Evolutionary conservation across 2,329 filamentous ascomycete genomes (phyloP).

Genomic region (Stylonectria norvegica): DNA sequence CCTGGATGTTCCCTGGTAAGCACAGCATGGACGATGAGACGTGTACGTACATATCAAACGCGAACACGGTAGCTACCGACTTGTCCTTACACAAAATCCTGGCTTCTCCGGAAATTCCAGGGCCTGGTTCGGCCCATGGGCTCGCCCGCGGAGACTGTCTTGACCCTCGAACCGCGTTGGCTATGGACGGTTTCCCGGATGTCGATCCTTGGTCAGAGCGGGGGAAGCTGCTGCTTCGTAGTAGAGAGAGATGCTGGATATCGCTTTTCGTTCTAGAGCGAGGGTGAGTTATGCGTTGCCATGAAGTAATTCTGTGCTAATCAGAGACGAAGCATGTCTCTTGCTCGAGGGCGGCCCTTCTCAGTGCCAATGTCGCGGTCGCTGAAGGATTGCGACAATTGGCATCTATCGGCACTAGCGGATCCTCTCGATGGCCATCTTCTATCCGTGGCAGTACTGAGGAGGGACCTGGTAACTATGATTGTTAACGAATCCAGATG

Average conservation of each 20-base stretch:
- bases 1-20: slow-evolving; percentile 68
- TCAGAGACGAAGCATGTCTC: slow-evolving; percentile 50
- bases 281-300: slow-evolving; percentile 42
- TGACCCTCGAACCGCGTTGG: slow-evolving; percentile 61
- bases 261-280: slow-evolving; percentile 69
- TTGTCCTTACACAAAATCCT: slow-evolving; percentile 68
- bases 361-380: slow-evolving; percentile 64
- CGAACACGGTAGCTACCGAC: slow-evolving; percentile 66
- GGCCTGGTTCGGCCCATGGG: slow-evolving; percentile 40
- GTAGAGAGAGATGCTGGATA: slow-evolving; percentile 67
- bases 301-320: not conserved
- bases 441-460: slow-evolving; percentile 66
- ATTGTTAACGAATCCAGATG: too few relatives aligned
- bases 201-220: slow-evolving; percentile 58
- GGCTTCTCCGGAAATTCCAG: slow-evolving; percentile 49
- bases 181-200: slow-evolving; percentile 65
- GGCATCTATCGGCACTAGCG: slow-evolving; percentile 62
- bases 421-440: slow-evolving; percentile 68
- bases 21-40: slow-evolving; percentile 71
- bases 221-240: slow-evolving; percentile 59
- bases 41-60: slow-evolving; percentile 67
- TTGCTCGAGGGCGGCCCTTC: slow-evolving; percentile 66
- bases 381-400: slow-evolving; percentile 64
- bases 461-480: slow-evolving; percentile 63
- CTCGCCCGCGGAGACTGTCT: slow-evolving; percentile 66